Conservation (phyloP, 1,139 yeast genomes). For the Protomyces arabidopsidicola region DNA sequence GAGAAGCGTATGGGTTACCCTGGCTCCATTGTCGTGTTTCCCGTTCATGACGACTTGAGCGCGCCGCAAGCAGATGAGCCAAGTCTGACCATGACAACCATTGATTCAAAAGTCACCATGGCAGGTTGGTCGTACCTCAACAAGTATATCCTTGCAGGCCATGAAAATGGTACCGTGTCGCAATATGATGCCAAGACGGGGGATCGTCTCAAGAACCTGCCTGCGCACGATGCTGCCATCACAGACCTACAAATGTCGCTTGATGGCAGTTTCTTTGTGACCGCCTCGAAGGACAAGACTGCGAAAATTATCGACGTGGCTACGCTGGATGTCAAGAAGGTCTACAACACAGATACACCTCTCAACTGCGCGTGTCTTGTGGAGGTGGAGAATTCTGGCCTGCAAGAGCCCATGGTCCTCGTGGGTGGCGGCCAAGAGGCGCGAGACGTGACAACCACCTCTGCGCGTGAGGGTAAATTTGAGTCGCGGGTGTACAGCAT, state of each 20-base stretch:
- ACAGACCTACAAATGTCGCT: constrained; percentile 88
- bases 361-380: constrained; percentile 94
- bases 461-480: constrained; percentile 90
- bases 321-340: constrained; percentile 65
- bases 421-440: constrained; percentile 99
- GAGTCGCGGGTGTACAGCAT: constrained; percentile 94
- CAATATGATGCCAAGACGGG: constrained; percentile 77
- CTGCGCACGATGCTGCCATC: constrained; percentile 67
- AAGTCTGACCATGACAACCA: constrained; percentile 49
- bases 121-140: constrained; percentile 74
- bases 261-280: constrained; percentile 83
- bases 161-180: constrained; percentile 76
- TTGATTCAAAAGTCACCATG: constrained; percentile 66
- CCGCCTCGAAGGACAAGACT: constrained; percentile 87
- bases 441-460: constrained; percentile 92
- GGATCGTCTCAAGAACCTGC: constrained; percentile 54
- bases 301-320: constrained; percentile 79
- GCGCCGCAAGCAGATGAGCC: constrained; percentile 50
- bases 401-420: constrained; percentile 76
- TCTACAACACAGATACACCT: constrained; percentile 84
- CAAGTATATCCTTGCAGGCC: constrained; percentile 74
- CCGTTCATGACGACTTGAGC: constrained; percentile 47
- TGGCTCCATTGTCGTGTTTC: constrained; percentile 70
- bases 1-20: constrained; percentile 90
- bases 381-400: constrained; percentile 42